Conservation (phyloP, 768 basidiomycete species). For the Tricholoma terreum region DNA sequence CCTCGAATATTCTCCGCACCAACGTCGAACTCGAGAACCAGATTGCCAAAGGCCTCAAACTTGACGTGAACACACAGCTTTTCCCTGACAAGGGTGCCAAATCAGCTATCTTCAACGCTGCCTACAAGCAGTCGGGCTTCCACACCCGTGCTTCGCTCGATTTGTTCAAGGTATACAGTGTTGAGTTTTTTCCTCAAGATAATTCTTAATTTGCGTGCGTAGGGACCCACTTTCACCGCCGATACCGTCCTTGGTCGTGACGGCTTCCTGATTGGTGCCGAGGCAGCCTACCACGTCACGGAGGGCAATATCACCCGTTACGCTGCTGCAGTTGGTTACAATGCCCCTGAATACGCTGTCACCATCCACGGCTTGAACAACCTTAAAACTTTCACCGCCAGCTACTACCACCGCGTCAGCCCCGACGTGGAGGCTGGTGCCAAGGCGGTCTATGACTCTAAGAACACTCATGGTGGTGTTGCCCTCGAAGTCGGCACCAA, state of each 20-base stretch:
- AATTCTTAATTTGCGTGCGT: not conserved
- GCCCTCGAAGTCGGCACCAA: slow-evolving; percentile 94
- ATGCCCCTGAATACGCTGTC: slow-evolving; percentile 93
- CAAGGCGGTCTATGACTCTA: slow-evolving; percentile 95
- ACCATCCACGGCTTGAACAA: slow-evolving; percentile 94
- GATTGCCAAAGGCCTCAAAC: slow-evolving; percentile 95
- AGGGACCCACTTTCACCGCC: slow-evolving; percentile 97
- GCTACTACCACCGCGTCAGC: slow-evolving; percentile 97
- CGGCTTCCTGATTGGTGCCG: slow-evolving; percentile 95
- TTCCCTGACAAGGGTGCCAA: slow-evolving; percentile 86
- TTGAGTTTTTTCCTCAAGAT: slow-evolving; percentile 1
- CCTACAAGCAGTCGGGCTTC: slow-evolving; percentile 95
- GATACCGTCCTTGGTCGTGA: slow-evolving; percentile 95
- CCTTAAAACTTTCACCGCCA: slow-evolving; percentile 88
- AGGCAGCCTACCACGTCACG: slow-evolving; percentile 95
- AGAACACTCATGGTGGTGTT: slow-evolving; percentile 82
- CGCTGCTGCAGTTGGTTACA: slow-evolving; percentile 90
- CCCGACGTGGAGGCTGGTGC: slow-evolving; percentile 92
- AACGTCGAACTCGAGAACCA: slow-evolving; percentile 95
- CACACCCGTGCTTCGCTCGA: slow-evolving; percentile 91
- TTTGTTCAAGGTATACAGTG: slow-evolving; percentile 77
- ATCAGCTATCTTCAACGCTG: slow-evolving; percentile 75
- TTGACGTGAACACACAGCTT: slow-evolving; percentile 83
- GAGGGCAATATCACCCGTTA: slow-evolving; percentile 91
- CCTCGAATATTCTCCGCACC: slow-evolving; percentile 86